A percentile compares a stretch with the other conserved stretches of the same genome.
These are phyloP conservation scores for Rhizopus stolonifer DNA, from an alignment of 371 early-diverging fungal species.

Conservation along the genomic window DNA sequence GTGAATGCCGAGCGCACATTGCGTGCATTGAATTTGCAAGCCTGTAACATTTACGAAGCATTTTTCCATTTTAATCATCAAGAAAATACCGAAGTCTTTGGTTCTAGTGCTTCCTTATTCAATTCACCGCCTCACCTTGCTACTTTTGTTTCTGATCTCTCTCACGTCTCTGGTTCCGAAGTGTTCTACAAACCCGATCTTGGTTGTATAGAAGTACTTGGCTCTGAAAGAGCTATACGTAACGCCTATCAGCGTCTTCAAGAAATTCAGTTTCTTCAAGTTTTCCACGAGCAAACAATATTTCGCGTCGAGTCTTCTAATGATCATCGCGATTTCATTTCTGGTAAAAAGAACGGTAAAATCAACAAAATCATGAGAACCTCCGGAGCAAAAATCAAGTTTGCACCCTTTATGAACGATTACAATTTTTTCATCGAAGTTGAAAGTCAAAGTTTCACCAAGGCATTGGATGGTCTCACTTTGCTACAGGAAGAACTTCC, in stretches of 20 bases:
- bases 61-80: slow-evolving; percentile 51
- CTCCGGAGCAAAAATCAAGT: slow-evolving; percentile 58
- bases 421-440: slow-evolving; percentile 80
- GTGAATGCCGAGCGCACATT: slow-evolving; percentile 76
- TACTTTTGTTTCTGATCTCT: slow-evolving; percentile 46
- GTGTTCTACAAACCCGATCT: slow-evolving; percentile 49
- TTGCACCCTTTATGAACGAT: slow-evolving; percentile 61
- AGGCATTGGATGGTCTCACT: slow-evolving; percentile 67
- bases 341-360: slow-evolving; percentile 95
- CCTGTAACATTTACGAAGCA: slow-evolving; percentile 61
- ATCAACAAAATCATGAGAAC: slow-evolving; percentile 84
- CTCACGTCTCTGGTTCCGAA: slow-evolving; percentile 60
- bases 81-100: slow-evolving; percentile 35
- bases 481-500: slow-evolving; percentile 84
- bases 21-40: slow-evolving; percentile 62
- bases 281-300: slow-evolving; percentile 13
- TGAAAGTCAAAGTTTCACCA: slow-evolving; percentile 52
- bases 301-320: slow-evolving; percentile 71
- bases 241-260: slow-evolving; percentile 54
- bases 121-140: slow-evolving; percentile 24
- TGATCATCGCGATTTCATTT: slow-evolving; percentile 90
- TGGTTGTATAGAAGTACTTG: slow-evolving; percentile 65
- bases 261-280: slow-evolving; percentile 47
- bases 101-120: slow-evolving; percentile 13
- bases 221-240: slow-evolving; percentile 62